Evolutionary conservation across 2,329 filamentous ascomycete species (phyloP), one percentile per base, ranked within the genome.

Genomic region (Alternaria sp.): DNA sequence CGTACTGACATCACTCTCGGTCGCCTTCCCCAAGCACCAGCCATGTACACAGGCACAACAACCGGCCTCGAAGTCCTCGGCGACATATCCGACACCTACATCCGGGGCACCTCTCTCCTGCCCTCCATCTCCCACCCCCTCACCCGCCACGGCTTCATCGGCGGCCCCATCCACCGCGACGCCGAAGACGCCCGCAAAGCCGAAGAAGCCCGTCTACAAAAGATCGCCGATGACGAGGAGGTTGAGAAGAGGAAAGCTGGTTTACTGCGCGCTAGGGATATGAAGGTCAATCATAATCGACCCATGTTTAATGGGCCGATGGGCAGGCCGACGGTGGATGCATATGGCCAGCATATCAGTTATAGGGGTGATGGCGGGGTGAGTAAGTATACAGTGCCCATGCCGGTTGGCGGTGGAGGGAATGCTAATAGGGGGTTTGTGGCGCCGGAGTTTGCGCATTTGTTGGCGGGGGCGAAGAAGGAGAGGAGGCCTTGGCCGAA

Each of bases 221-320:
- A 23, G 3, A 54, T 19, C 59, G 23, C 32, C 30, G 57, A 40
- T 36, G 43, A 12, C 25, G 26, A 11, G 13, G 56, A 56, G 6
- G 60, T 13, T 0, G 58, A 51, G 19, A 44, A 12, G 28, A 54
- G 47, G 47, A 57, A 40, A 2, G 36, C 23, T 1, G 49, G 49
- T 9, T 4, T 21, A 13, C 2, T 51, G 17, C 49, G 36, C 3
- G 19, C 49, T 5, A 40, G 49, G 15, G 30, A 32, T 17, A 52
- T 52, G 30, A 21, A 32, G 4, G 49, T 52, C 49, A 64, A 61
- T 6, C 49, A 57, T 26, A 57, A 64, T 3, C 44, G 46, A n/a
- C 69, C 71, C n/a, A 47, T 75, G 57, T 74, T 70, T 26, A 73
- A 75, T 26, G 64, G 69, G 13, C 13, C 40, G 43, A 56, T 56